phyloP scores from a whole-genome alignment of 2,329 filamentous ascomycete species.

The Clonostachys chloroleuca region DNA sequence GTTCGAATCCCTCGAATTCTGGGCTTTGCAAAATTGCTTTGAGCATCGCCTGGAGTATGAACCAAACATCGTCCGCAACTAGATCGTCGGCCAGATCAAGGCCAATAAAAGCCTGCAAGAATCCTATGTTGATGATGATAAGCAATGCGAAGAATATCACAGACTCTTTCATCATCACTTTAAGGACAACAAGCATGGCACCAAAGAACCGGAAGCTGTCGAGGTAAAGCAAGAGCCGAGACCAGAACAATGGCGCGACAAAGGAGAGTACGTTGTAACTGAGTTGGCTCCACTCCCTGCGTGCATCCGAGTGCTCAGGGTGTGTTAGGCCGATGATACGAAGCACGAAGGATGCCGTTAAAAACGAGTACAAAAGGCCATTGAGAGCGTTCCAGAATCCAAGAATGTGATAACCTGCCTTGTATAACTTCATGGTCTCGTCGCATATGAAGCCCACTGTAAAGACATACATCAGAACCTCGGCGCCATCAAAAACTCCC shows the following conservation, averaged over 20 bases:
- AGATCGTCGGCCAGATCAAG: constrained; percentile 79
- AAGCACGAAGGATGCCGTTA: constrained; percentile 73
- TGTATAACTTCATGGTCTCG: constrained; percentile 85
- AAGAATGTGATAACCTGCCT: constrained; percentile 86
- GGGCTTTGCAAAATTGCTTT: constrained; percentile 91
- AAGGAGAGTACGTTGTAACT: constrained; percentile 96
- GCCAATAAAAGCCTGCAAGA: constrained; percentile 91
- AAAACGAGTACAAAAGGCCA: constrained; percentile 70
- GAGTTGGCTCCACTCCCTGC: constrained; percentile 67
- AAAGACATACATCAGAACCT: constrained; percentile 84
- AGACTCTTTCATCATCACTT: constrained; percentile 91
- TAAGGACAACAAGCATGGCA: constrained; percentile 94
- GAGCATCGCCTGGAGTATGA: constrained; percentile 77
- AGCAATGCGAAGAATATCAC: constrained; percentile 95
- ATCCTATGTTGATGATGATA: constrained; percentile 76
- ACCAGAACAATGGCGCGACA: constrained; percentile 95
- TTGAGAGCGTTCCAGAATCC: constrained; percentile 99
- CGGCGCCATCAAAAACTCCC: constrained; percentile 80
- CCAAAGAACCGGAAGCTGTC: constrained; percentile 95
- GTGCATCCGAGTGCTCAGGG: constrained; percentile 30
- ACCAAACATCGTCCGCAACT: constrained; percentile 61
- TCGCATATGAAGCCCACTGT: constrained; percentile 89
- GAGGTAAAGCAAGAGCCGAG: constrained; percentile 83
- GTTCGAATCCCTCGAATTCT: constrained; percentile 83
- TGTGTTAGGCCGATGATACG: constrained; percentile 75